These are phyloP conservation scores for Tulasnella sp. DNA, from an alignment of 768 basidiomycete species.

Conservation along the genomic window DNA sequence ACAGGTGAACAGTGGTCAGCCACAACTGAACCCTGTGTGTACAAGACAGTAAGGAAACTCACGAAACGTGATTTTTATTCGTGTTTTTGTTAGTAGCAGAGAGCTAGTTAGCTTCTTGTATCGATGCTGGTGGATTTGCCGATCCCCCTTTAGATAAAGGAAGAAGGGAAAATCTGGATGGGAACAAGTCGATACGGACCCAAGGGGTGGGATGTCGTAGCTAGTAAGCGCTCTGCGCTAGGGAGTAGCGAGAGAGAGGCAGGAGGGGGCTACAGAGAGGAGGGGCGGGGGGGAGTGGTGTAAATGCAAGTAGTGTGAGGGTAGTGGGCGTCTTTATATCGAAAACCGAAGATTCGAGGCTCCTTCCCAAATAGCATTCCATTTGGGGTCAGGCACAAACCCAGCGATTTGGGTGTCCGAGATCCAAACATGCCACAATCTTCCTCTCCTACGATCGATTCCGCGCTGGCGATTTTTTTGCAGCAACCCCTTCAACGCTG, in stretches of 20 bases:
- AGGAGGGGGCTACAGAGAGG: neutral
- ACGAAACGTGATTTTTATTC: neutral
- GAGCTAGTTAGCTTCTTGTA: no score
- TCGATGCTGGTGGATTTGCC: neutral
- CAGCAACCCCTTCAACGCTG: no score
- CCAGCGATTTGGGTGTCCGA: no score
- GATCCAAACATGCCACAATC: no score
- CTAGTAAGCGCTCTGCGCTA: neutral
- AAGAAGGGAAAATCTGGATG: neutral
- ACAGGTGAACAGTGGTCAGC: neutral
- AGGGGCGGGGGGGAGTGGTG: neutral
- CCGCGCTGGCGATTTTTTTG: no score
- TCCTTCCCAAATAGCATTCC: no score
- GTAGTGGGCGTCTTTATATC: conserved; percentile 22
- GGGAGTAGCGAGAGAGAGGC: neutral
- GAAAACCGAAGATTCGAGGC: neutral
- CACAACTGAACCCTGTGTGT: neutral
- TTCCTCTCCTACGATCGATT: no score
- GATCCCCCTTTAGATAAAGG: neutral
- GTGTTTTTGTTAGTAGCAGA: neutral
- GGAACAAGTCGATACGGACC: neutral
- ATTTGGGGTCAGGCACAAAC: no score
- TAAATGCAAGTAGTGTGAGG: neutral
- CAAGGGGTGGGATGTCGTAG: neutral
- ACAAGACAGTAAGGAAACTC: neutral